Percentiles rank a stretch among this genome's conserved stretches.
Evolutionary conservation across 805 yeast genomes (phyloP).

Genomic region (Wickerhamiella sergipiensis): DNA sequence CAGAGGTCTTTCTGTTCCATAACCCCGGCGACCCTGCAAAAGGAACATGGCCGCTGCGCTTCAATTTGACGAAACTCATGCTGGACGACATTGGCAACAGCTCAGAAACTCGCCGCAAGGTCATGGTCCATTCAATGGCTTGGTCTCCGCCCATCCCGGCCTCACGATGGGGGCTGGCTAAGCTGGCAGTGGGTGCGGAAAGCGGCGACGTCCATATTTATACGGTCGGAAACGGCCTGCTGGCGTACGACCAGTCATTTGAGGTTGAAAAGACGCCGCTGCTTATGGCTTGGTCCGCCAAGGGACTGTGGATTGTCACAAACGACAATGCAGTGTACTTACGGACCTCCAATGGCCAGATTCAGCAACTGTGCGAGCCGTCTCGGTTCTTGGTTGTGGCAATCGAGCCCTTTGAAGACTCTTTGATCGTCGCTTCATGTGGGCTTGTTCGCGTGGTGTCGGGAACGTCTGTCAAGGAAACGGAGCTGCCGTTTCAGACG

Average conservation of each 20-base stretch:
- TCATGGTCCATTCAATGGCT: neutral
- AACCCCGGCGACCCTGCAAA: neutral
- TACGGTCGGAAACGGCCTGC: neutral
- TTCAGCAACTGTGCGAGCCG: neutral
- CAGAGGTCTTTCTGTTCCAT: neutral
- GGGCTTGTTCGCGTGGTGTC: neutral
- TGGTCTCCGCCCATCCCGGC: neutral
- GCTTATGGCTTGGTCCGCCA: neutral
- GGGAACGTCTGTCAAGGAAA: neutral
- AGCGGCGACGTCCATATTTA: neutral
- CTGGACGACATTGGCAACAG: neutral
- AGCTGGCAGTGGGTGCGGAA: neutral
- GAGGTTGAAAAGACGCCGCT: neutral
- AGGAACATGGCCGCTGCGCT: neutral
- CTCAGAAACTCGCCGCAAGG: neutral
- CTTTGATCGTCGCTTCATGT: neutral
- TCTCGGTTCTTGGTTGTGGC: neutral
- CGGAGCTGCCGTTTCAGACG: neutral
- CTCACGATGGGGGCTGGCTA: neutral
- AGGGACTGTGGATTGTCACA: neutral
- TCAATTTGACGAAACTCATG: neutral
- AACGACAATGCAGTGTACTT: neutral
- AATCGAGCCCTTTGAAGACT: neutral
- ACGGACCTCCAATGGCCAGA: neutral
- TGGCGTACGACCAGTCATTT: neutral